Evolutionary conservation across 1,284 basidiomycete genomes (phyloP).

Genomic region (Flammula alnicola): DNA sequence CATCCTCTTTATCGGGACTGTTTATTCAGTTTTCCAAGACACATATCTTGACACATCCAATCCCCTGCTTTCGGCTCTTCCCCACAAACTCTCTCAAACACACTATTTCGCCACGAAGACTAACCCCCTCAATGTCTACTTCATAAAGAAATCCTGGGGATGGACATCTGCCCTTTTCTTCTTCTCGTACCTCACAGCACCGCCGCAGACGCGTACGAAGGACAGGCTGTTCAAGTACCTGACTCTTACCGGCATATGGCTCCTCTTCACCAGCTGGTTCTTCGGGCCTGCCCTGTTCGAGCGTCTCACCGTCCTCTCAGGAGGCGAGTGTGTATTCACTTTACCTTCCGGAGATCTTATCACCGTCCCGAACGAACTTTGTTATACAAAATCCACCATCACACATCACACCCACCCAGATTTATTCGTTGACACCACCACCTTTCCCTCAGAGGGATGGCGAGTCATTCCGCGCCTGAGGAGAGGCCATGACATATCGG

Average conservation of each 20-base stretch:
- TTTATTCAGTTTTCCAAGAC: constrained; percentile 44
- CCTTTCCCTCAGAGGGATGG: constrained; percentile 47
- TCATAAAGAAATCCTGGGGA: constrained; percentile 92
- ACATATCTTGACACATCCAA: constrained; percentile 60
- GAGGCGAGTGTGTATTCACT: constrained; percentile 79
- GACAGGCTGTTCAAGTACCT: constrained; percentile 59
- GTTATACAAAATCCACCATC: constrained; percentile 55
- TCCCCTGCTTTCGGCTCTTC: constrained; percentile 64
- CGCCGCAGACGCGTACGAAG: constrained; percentile 43
- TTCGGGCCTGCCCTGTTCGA: constrained; percentile 87
- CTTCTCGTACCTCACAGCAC: constrained; percentile 58
- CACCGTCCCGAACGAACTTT: constrained; percentile 63
- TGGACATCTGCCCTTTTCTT: constrained; percentile 84
- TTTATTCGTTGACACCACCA: constrained; percentile 5
- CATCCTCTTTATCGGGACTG: constrained; percentile 42
- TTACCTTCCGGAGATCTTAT: constrained; percentile 62
- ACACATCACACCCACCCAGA: constrained; percentile 65
- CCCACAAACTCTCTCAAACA: constrained; percentile 66
- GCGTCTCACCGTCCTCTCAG: constrained; percentile 75
- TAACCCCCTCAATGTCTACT: constrained; percentile 83
- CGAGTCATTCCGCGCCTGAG: constrained; percentile 59
- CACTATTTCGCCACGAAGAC: constrained; percentile 84
- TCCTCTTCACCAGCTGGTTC: constrained; percentile 87
- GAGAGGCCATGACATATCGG: constrained; percentile 92
- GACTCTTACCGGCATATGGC: constrained; percentile 74